Evolutionary conservation across 441 rosid genomes (phyloP).

Genomic region (Hypseocharis bilobata): DNA sequence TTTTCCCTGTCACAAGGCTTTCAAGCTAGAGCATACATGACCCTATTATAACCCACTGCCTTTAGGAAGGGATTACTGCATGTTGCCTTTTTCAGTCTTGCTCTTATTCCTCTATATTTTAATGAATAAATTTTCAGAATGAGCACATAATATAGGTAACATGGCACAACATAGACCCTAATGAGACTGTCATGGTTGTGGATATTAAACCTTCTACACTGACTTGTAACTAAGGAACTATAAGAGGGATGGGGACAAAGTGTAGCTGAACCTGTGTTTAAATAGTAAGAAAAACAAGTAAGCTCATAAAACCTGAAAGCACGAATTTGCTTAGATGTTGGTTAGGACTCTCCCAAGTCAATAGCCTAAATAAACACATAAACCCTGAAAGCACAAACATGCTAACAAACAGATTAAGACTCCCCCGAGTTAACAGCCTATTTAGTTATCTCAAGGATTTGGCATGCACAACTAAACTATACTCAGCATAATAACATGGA

Average conservation of each 20-base stretch:
- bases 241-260: neutral
- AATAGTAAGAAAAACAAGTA: neutral
- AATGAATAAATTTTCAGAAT: neutral
- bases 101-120: neutral
- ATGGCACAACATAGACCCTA: neutral
- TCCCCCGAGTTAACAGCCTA: neutral
- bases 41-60: neutral
- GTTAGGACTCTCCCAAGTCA: neutral
- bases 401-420: neutral
- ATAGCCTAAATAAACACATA: neutral
- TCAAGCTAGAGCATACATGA: neutral
- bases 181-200: neutral
- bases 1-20: neutral
- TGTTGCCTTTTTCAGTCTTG: neutral
- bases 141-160: neutral
- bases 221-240: neutral
- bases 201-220: neutral
- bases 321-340: neutral
- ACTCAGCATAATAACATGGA: conserved; percentile 2
- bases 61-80: neutral
- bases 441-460: neutral
- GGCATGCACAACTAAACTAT: neutral
- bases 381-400: conserved; percentile 4
- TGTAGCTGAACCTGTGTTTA: neutral
- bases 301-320: conserved; percentile 1